Evolutionary conservation across 106 monocot genomes (phyloP).

Genomic region (Dioscorea alata): DNA sequence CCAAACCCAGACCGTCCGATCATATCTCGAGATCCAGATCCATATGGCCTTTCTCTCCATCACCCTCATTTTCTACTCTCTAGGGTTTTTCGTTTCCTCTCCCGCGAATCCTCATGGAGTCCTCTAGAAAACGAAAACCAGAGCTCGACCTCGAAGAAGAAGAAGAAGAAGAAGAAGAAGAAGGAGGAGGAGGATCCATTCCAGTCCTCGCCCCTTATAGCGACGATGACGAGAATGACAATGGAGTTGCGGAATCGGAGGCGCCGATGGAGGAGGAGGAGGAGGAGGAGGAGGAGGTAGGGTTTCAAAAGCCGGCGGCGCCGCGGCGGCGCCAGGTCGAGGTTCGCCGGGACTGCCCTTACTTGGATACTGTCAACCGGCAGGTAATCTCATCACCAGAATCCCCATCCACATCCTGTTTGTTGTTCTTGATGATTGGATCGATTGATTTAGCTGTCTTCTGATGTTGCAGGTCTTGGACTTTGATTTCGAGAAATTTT

Average conservation of each 20-base stretch:
- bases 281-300: constrained; percentile 34
- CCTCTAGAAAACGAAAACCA: constrained; percentile 1
- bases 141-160: not conserved
- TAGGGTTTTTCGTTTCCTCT: too few species aligned
- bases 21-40: not conserved
- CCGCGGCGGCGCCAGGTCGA: constrained; percentile 61
- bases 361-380: constrained; percentile 95
- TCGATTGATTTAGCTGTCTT: not conserved
- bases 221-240: constrained; percentile 22
- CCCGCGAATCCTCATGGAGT: not conserved
- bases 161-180: not conserved
- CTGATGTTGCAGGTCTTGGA: constrained; percentile 73
- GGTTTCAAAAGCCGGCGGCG: constrained; percentile 14
- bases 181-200: not conserved
- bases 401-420: too few species aligned
- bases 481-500: constrained; percentile 99
- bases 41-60: too few species aligned
- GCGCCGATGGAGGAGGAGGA: constrained; percentile 11
- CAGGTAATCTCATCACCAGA: constrained; percentile 36
- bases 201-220: constrained; percentile 34
- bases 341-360: constrained; percentile 83
- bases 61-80: too few species aligned
- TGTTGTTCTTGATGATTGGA: not conserved
- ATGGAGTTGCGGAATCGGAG: not conserved
- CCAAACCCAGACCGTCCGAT: not conserved